Evolutionary conservation across 768 basidiomycete species (phyloP), one percentile per base, ranked within the genome.

Genomic region (Asterophora lycoperdoides): DNA sequence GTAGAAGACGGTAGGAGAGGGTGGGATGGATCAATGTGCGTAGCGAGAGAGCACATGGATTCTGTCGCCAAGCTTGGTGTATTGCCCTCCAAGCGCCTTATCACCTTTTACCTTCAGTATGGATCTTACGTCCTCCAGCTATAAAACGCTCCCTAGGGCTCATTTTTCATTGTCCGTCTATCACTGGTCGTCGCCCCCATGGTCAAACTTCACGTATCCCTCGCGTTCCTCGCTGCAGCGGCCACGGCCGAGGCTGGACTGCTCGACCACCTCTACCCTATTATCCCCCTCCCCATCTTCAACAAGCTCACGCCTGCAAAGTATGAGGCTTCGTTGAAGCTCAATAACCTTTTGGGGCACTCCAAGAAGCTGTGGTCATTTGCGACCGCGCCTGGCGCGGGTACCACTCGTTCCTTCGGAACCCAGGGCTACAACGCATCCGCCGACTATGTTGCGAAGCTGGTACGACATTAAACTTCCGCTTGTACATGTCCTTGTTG

Each of bases 351-450:
- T 17, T 44, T 64, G 9, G 57, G 56, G 13, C 66, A 67, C 47
- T 63, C 64, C 1, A 54, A 57, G 26, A 54, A 63, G n/a, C 57
- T 68, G 44, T 54, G 57, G 44, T 43, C 59, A 35, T 68, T 64
- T 49, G 60, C 63, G 9, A 43, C 58, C 26, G 55, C 60, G 39
- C 47, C 52, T 19, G 46, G 52, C 5, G 61, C 56, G 44, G 48
- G 56, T 15, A 60, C 60, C 2, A 67, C 60, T 13, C 62, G 66
- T 19, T 59, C 58, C 13, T 66, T 66, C 33, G 66, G 64, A 15
- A 61, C 60, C 13, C 51, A 41, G n/a, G 64, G 62, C 11, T 64
- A 66, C 46, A 65, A 65, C 48, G 59, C 64, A 29, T 63, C 62
- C 15, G 55, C 63, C 29, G 48, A 54, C 13, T 68, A 68, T 49